Percentiles rank a stretch among this genome's conserved stretches.
phyloP scores from a whole-genome alignment of 208 protist species.

The Trypanosoma melophagium region DNA sequence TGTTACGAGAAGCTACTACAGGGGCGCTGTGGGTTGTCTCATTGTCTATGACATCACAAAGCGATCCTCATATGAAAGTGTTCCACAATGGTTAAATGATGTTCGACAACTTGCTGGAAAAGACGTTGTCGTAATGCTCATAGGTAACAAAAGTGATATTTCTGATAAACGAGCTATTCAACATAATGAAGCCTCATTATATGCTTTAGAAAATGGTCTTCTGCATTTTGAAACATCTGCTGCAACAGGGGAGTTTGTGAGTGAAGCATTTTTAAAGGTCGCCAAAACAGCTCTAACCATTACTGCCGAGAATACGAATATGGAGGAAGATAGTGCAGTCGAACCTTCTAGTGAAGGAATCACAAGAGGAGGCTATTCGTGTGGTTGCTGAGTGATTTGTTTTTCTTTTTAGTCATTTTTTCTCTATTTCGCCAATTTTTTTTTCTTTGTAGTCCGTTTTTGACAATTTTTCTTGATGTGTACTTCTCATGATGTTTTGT shows the following conservation, averaged over 20 bases:
- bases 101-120: conserved; percentile 91
- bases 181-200: conserved; percentile 93
- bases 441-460: conserved; percentile 14
- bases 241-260: conserved; percentile 91
- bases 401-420: conserved; percentile 13
- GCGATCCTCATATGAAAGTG: conserved; percentile 92
- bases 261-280: conserved; percentile 92
- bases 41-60: conserved; percentile 99
- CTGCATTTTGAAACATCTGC: conserved; percentile 91
- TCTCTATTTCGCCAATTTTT: conserved; percentile 11
- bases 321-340: neutral
- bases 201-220: conserved; percentile 91
- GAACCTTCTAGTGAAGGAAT: neutral
- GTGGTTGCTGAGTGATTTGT: conserved; percentile 18
- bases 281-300: conserved; percentile 46
- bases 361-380: conserved; percentile 9
- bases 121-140: conserved; percentile 84
- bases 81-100: conserved; percentile 96
- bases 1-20: conserved; percentile 96
- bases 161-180: conserved; percentile 79
- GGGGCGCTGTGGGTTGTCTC: conserved; percentile 96
- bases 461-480: conserved; percentile 24
- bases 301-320: conserved; percentile 15
- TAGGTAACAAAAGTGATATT: conserved; percentile 95
- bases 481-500: conserved; percentile 5